phyloP scores from a whole-genome alignment of 257 asterid species.

The Solanum pennellii region DNA sequence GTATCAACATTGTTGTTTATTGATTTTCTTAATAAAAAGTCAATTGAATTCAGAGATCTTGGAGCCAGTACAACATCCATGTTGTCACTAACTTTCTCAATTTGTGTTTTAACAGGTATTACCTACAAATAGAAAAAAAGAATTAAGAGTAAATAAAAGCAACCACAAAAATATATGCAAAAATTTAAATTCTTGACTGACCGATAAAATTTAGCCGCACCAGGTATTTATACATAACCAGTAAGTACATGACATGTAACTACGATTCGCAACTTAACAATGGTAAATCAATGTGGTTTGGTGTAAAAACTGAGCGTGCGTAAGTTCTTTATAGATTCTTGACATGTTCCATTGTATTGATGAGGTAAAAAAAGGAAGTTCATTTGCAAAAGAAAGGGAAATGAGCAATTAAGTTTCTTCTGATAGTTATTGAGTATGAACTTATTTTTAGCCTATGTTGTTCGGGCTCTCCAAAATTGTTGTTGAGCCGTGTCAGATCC shows the following conservation, averaged over 20 bases:
- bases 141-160: neutral
- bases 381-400: neutral
- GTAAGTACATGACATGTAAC: neutral
- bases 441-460: neutral
- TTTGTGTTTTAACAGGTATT: constrained; percentile 25
- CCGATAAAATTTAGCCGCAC: neutral
- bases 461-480: neutral
- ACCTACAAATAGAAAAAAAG: constrained; percentile 34
- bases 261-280: neutral
- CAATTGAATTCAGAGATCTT: constrained; percentile 50
- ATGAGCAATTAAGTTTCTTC: neutral
- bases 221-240: neutral
- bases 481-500: neutral
- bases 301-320: neutral
- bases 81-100: constrained; percentile 28
- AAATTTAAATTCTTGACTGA: neutral
- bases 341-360: neutral
- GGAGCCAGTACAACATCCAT: constrained; percentile 47
- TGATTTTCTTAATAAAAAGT: constrained; percentile 35
- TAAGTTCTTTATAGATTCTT: neutral
- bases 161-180: neutral
- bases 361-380: neutral
- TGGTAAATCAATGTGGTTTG: neutral
- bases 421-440: neutral
- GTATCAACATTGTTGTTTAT: neutral